Evolutionary conservation across 352 stramenopile genomes (phyloP).

Genomic region (Phytopythium litorale): DNA sequence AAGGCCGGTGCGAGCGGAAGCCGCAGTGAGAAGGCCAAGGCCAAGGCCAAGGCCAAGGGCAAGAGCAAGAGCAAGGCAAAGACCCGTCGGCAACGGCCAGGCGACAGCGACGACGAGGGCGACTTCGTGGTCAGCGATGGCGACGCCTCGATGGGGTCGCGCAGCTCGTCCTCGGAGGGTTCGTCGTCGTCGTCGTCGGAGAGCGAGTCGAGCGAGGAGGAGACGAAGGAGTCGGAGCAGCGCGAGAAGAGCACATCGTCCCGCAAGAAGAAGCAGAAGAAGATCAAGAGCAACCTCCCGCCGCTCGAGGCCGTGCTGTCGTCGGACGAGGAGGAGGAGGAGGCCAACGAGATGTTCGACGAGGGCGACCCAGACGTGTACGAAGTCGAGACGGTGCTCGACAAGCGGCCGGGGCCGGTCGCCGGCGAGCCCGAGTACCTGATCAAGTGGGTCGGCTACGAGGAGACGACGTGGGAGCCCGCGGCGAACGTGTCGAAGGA

Average conservation of each 20-base stretch:
- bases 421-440: constrained; percentile 60
- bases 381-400: constrained; percentile 69
- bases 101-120: constrained; percentile 15
- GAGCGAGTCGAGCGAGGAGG: constrained; percentile 31
- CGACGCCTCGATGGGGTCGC: constrained; percentile 22
- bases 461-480: constrained; percentile 76
- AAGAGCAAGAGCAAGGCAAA: constrained; percentile 26
- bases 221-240: constrained; percentile 16
- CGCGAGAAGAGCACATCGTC: constrained; percentile 4
- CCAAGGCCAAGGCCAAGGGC: constrained; percentile 12
- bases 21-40: constrained; percentile 5
- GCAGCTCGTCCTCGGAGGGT: constrained; percentile 9
- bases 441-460: constrained; percentile 82
- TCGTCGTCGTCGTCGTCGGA: constrained; percentile 28
- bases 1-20: constrained; percentile 8
- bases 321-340: constrained; percentile 71
- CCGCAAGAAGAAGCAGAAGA: constrained; percentile 26
- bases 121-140: constrained; percentile 27
- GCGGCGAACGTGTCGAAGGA: constrained; percentile 76
- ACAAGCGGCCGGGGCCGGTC: constrained; percentile 38
- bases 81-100: background rate
- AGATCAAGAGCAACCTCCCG: constrained; percentile 44
- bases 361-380: constrained; percentile 77
- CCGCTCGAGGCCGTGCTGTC: constrained; percentile 57
- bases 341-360: constrained; percentile 76